These are phyloP conservation scores for Citrus hindsii DNA, from an alignment of 345 rosid species.

Conservation along the genomic window DNA sequence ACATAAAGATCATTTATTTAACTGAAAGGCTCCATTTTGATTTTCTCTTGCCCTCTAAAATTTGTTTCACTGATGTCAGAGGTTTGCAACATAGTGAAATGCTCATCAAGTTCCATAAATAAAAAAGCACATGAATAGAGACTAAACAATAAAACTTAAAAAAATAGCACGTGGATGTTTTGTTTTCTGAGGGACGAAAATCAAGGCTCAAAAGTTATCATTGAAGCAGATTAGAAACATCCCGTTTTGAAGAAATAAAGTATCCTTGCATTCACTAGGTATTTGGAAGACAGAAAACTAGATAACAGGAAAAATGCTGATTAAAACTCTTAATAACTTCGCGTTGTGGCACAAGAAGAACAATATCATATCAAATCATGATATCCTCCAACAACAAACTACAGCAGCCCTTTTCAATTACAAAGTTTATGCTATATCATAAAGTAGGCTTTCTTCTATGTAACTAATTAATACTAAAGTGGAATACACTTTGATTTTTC, in stretches of 20 bases:
- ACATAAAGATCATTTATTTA: constrained; percentile 10
- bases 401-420: background rate
- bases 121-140: background rate
- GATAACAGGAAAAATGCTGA: background rate
- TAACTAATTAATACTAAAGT: background rate
- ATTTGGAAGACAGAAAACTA: background rate
- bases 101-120: background rate
- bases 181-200: background rate
- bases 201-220: background rate
- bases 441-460: background rate
- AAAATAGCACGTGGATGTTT: background rate
- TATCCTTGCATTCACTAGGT: background rate
- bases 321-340: background rate
- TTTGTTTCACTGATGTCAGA: background rate
- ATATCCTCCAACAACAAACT: background rate
- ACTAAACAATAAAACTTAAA: background rate
- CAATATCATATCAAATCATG: background rate
- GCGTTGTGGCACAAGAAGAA: background rate
- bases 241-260: background rate
- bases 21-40: background rate
- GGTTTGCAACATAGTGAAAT: background rate
- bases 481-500: background rate
- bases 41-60: background rate
- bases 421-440: background rate
- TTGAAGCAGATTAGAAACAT: background rate